Evolutionary conservation across 23 red algal species (phyloP).

Genomic region (Gracilaria domingensis): DNA sequence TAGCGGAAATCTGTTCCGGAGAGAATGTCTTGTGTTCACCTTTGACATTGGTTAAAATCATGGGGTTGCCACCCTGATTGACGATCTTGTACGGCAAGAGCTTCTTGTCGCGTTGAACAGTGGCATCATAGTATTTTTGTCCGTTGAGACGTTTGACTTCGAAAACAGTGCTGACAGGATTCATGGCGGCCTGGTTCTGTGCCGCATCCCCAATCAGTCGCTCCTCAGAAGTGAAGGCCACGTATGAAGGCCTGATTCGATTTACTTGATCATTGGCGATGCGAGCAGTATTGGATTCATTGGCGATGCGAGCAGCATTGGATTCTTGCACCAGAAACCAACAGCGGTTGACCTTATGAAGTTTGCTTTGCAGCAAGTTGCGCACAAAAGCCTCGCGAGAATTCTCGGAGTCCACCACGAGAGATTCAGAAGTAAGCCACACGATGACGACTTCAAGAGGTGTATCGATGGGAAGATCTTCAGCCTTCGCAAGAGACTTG

Average conservation of each 20-base stretch:
- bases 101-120: conserved; percentile 95
- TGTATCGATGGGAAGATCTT: conserved; percentile 71
- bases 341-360: conserved; percentile 48
- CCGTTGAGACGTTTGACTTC: conserved; percentile 98
- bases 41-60: conserved; percentile 85
- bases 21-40: conserved; percentile 89
- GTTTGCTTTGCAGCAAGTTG: conserved; percentile 38
- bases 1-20: conserved; percentile 96
- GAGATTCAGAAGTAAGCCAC: conserved; percentile 51
- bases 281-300: too few relatives aligned
- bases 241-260: conserved; percentile 95
- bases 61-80: conserved; percentile 94
- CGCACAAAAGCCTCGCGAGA: conserved; percentile 45
- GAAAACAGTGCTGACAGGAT: conserved; percentile 92
- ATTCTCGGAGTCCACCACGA: conserved; percentile 54
- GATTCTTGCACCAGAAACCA: conserved; percentile 24
- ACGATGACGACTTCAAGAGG: conserved; percentile 47
- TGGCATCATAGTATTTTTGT: conserved; percentile 87
- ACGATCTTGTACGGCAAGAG: conserved; percentile 95
- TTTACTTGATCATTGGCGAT: conserved; percentile 98
- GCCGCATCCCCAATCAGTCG: conserved; percentile 94
- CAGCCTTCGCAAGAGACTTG: conserved; percentile 50
- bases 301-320: conserved; percentile 71
- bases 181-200: conserved; percentile 98
- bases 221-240: conserved; percentile 93